Conservation (phyloP, 2,329 filamentous ascomycete genomes). For the Colletotrichum gigasporum region DNA sequence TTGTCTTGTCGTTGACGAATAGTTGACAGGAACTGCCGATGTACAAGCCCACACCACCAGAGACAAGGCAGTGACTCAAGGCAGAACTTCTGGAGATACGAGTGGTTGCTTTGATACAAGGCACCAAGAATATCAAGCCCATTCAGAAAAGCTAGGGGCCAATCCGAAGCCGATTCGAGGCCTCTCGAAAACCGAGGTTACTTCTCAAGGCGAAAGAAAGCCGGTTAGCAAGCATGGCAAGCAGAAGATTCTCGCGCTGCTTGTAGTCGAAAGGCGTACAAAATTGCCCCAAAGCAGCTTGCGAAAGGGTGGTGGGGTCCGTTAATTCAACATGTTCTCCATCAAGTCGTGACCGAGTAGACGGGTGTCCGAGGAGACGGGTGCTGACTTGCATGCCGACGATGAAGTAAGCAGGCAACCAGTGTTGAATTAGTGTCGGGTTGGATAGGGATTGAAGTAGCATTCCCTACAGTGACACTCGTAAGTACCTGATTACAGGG, state of each 20-base stretch:
- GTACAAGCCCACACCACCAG: constrained; percentile 6
- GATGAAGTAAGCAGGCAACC: too few species aligned
- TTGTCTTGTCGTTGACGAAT: background rate
- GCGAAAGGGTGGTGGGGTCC: background rate
- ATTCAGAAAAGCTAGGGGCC: background rate
- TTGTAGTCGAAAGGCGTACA: background rate
- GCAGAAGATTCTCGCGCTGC: background rate
- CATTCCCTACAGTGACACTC: background rate
- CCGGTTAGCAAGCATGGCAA: background rate
- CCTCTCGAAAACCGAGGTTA: background rate
- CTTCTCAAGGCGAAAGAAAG: background rate
- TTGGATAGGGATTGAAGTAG: background rate
- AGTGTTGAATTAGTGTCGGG: background rate
- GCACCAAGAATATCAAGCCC: background rate
- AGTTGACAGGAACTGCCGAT: background rate
- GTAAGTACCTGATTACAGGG: background rate
- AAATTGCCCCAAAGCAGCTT: background rate
- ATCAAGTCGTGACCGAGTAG: background rate
- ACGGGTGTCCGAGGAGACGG: too few species aligned
- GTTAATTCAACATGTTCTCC: background rate
- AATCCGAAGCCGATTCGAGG: background rate
- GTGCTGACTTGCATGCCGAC: constrained; percentile 4
- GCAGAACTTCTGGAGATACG: background rate
- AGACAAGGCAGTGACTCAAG: constrained; percentile 11
- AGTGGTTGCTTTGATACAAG: constrained; percentile 10